Conservation (phyloP, 495 filamentous ascomycete genomes). For the Penicillium crystallinum region DNA sequence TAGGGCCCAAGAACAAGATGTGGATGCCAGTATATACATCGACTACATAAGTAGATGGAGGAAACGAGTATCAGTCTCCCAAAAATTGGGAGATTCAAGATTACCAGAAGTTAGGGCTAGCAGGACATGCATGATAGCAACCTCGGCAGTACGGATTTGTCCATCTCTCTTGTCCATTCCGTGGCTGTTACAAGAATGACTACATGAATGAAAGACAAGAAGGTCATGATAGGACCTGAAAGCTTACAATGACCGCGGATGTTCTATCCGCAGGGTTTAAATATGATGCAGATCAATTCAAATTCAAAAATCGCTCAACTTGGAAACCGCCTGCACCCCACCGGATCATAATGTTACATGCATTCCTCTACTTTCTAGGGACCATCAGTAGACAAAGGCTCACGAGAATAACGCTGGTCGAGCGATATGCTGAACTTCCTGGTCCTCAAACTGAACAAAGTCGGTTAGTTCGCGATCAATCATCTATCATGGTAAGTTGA, state of each 20-base stretch:
- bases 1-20: no score
- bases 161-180: no score
- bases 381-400: slow-evolving; percentile 5
- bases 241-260: no score
- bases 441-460: slow-evolving; percentile 36
- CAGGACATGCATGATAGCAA: neutral
- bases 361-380: slow-evolving; percentile 1
- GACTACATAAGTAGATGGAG: neutral
- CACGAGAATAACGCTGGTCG: slow-evolving; percentile 37
- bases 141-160: neutral
- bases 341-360: slow-evolving; percentile 17
- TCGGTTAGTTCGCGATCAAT: slow-evolving; percentile 10
- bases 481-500: neutral
- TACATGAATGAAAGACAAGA: neutral
- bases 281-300: slow-evolving; percentile 1
- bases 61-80: neutral
- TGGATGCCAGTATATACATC: no score
- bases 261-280: neutral
- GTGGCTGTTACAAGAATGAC: neutral
- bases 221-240: neutral
- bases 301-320: slow-evolving; percentile 15
- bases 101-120: neutral
- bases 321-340: slow-evolving; percentile 14
- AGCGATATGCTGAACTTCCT: slow-evolving; percentile 30
- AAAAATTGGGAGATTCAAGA: neutral